Evolutionary conservation across 768 basidiomycete species (phyloP), one percentile per base, ranked within the genome.

Genomic region (Tricholoma flavovirens): DNA sequence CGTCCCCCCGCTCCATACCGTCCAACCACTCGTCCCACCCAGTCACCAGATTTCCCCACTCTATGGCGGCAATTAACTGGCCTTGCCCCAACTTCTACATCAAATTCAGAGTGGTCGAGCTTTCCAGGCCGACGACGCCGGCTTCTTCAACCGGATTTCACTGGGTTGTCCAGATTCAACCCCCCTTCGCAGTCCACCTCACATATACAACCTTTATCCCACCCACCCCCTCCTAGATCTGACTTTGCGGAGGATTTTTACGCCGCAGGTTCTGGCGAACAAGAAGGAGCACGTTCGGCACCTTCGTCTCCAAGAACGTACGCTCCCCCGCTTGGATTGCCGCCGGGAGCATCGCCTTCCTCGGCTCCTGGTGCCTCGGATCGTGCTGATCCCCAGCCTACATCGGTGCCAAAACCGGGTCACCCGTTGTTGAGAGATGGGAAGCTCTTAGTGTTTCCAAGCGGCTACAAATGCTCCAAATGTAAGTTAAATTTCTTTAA

Each of bases 181-280:
- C 1, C 12, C 8, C 12, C 24, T 10, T 26, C 15, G 14, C 51
- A 22, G 21, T 42, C 24, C 9, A 7, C 5, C 21, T 42, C 40
- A 1, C 19, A n/a, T 35, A 14, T 26, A 21, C 19, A 10, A 5
- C 19, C 19, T 30, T 17, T 17, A 35, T 6, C 30, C 22, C 32
- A 33, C 29, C 56, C 42, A 55, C 0, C 32, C 57, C 10, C 57
- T 8, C 49, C 62, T 4, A 48, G 63, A 33, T 84, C 83, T 0
- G 83, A 83, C 12, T 85, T 85, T 62, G 77, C 81, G n/a, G 69
- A 77, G n/a, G 83, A 85, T 35, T 86, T 85, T 60, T 83, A 86
- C 58, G 72, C 78, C 0, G 77, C 78, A 2, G 80, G 80, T 1
- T 53, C 75, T 14, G 54, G 74, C 11, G 69, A 56, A 21, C n/a